Evolutionary conservation across 352 stramenopile species (phyloP), one percentile per base, ranked within the genome.

Genomic region (Pythium apleroticum): DNA sequence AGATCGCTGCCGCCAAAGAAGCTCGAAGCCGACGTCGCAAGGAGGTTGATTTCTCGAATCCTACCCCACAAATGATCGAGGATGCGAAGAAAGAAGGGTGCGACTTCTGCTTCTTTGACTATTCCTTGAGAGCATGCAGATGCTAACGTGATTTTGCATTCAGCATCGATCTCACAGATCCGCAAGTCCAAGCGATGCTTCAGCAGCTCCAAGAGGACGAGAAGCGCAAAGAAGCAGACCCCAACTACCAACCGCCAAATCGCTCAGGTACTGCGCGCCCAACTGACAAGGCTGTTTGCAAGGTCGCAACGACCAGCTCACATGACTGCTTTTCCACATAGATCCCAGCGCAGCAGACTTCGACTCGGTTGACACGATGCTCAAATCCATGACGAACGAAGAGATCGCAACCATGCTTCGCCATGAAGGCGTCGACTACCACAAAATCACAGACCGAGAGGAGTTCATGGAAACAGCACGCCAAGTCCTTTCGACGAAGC

Each of bases 81-180:
- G 81, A 93, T 53, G 86, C 81, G 0, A 86, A 90, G 65, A 77
- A 88, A 57, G 86, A 88, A 60, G 84, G 84, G 86, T 93, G 22
- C 24, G 37, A 37, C 27, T 60, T 30, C n/a, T 63, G 6, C n/a
- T 65, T 14, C 0, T 9, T 33, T 33, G 30, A n/a, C n/a, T n/a
- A n/a, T n/a, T n/a, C 27, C 48, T 52, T 37, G 7, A 10, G 24
- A 52, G 15, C 31, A 19, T 58, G 10, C n/a, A 28, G 11, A 33
- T 22, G 10, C 19, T 58, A 17, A 58, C 41, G 15, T 52, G 11
- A 24, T 30, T 9, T 9, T 33, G 30, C 5, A 25, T 17, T 20
- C 31, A 95, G 86, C 24, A 93, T 95, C 43, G 85, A 94, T 70
- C 60, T 94, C 43, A 90, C 80, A 0, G 84, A 93, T 55, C 67